These are phyloP conservation scores for Nicotiana knightiana DNA, from an alignment of 257 asterid species.

Conservation along the genomic window DNA sequence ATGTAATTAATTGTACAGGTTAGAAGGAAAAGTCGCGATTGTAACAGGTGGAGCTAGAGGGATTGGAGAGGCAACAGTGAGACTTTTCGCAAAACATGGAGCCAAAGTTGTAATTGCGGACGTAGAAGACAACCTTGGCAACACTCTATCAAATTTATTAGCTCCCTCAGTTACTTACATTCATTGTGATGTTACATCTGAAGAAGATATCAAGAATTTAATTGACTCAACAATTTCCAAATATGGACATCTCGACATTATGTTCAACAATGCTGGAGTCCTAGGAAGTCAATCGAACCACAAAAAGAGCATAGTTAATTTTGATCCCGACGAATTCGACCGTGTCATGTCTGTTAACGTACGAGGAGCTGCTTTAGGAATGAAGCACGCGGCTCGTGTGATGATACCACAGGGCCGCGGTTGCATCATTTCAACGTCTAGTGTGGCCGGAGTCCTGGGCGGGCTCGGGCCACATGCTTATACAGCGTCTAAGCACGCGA, in stretches of 20 bases:
- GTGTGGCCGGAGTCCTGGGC: slow-evolving; percentile 69
- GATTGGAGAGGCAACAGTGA: slow-evolving; percentile 73
- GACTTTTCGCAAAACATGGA: slow-evolving; percentile 62
- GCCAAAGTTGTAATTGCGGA: slow-evolving; percentile 66
- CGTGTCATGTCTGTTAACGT: slow-evolving; percentile 63
- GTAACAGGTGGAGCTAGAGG: slow-evolving; percentile 87
- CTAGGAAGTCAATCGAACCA: slow-evolving; percentile 59
- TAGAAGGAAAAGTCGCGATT: slow-evolving; percentile 69
- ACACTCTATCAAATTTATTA: slow-evolving; percentile 33
- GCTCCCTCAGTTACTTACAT: slow-evolving; percentile 32
- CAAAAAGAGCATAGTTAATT: slow-evolving; percentile 56
- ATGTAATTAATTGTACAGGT: slow-evolving; percentile 20
- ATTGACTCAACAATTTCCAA: slow-evolving; percentile 35
- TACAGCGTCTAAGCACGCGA: slow-evolving; percentile 85
- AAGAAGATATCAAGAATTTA: slow-evolving; percentile 41
- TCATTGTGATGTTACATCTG: slow-evolving; percentile 65
- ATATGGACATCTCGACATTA: slow-evolving; percentile 49
- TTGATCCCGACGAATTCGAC: slow-evolving; percentile 66
- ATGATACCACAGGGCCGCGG: slow-evolving; percentile 50
- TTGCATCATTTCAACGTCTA: slow-evolving; percentile 63
- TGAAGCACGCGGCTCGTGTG: slow-evolving; percentile 80
- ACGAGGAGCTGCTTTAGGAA: slow-evolving; percentile 59
- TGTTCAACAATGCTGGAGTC: slow-evolving; percentile 78
- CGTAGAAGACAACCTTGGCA: slow-evolving; percentile 48
- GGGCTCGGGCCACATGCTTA: slow-evolving; percentile 82